These are phyloP conservation scores for Salinomyces thailandicus DNA, from an alignment of 2,329 filamentous ascomycete genomes.

Conservation along the genomic window DNA sequence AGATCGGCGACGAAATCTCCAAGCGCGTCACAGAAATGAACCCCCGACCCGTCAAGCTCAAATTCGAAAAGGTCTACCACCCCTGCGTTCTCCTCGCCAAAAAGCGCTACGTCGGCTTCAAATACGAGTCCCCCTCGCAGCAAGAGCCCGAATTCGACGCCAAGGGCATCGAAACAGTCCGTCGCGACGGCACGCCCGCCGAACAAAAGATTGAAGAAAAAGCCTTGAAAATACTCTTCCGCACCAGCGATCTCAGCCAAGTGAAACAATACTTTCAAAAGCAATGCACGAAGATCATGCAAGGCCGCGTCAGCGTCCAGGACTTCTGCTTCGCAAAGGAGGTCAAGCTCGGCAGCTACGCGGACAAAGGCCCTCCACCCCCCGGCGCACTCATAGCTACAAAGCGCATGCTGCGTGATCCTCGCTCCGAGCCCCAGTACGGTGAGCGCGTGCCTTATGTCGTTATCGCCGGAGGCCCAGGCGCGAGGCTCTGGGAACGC, in stretches of 20 bases:
- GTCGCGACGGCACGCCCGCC: conserved; percentile 85
- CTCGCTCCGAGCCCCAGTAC: conserved; percentile 81
- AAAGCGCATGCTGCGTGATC: conserved; percentile 75
- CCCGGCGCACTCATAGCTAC: conserved; percentile 84
- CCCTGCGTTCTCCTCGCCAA: conserved; percentile 90
- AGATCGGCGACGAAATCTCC: conserved; percentile 86
- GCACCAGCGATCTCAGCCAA: conserved; percentile 76
- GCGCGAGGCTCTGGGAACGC: conserved; percentile 74
- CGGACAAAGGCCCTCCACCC: conserved; percentile 66
- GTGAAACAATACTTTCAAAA: conserved; percentile 83
- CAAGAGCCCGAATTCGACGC: conserved; percentile 82
- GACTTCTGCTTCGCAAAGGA: conserved; percentile 95
- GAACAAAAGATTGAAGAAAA: conserved; percentile 97
- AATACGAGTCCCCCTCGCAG: conserved; percentile 74
- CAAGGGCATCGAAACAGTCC: conserved; percentile 95
- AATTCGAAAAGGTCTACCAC: conserved; percentile 97
- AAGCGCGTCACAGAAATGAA: conserved; percentile 80
- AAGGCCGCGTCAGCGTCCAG: conserved; percentile 74
- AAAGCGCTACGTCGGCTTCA: conserved; percentile 96
- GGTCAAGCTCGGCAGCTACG: conserved; percentile 82
- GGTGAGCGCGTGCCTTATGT: conserved; percentile 93
- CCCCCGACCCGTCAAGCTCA: conserved; percentile 83
- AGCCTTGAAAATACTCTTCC: conserved; percentile 77
- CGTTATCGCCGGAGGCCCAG: conserved; percentile 77
- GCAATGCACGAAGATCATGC: conserved; percentile 89